Evolutionary conservation across 441 rosid species (phyloP).

Genomic region (Corymbia calophylla): DNA sequence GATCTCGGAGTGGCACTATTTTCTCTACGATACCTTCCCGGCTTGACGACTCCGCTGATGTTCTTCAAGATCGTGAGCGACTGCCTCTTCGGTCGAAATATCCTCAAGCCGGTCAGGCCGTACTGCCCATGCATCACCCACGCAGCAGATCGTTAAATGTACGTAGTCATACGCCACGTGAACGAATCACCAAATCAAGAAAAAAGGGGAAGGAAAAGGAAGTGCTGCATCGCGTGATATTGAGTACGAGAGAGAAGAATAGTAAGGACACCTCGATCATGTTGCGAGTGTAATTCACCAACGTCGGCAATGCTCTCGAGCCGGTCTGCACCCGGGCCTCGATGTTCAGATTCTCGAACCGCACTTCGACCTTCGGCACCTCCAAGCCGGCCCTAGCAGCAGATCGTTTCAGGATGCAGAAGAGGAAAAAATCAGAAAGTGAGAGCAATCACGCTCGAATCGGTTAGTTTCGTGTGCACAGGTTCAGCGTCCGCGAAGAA

Average conservation of each 20-base stretch:
- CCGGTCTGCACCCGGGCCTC: constrained; percentile 61
- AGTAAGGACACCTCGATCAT: constrained; percentile 39
- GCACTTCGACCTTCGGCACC: constrained; percentile 69
- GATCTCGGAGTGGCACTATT: neutral
- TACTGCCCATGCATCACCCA: constrained; percentile 25
- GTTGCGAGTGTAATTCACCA: constrained; percentile 58
- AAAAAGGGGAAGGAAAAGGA: neutral
- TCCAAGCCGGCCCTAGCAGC: constrained; percentile 59
- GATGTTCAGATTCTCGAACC: constrained; percentile 59
- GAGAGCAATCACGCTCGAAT: neutral
- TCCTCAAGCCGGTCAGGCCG: constrained; percentile 26
- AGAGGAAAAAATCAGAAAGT: neutral
- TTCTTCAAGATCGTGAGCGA: constrained; percentile 48
- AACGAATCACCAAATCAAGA: neutral
- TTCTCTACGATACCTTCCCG: constrained; percentile 51
- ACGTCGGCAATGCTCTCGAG: constrained; percentile 81
- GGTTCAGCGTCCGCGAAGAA: neutral
- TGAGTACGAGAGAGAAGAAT: neutral
- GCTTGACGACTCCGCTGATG: constrained; percentile 56
- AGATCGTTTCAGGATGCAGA: neutral
- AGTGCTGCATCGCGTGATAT: neutral
- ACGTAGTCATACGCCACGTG: neutral
- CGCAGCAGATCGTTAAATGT: neutral
- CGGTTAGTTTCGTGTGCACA: neutral
- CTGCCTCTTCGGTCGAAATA: constrained; percentile 39